Evolutionary conservation across 345 rosid genomes (phyloP), one percentile per base, ranked within the genome.

Genomic region (Hirschfeldia incana): DNA sequence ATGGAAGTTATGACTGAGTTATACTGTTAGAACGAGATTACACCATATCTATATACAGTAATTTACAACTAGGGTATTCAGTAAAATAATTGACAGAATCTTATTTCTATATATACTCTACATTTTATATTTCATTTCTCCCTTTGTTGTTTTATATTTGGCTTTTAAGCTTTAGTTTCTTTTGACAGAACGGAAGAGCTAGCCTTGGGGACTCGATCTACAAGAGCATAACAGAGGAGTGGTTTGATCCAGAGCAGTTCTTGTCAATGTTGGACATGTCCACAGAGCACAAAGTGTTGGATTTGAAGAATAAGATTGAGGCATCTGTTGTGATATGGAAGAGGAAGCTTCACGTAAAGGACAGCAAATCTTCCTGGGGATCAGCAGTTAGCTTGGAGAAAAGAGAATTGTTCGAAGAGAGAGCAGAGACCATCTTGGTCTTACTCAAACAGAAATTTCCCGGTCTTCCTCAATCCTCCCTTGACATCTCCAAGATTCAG

Each of bases 251-350:
- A 0, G 88, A 74, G 49, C 90, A 87, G 57, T 90, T 94, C 83
- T 87, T 94, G 26, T 85, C 94, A 4, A 76, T 84, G 37, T 74
- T 90, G 83, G 97, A 94, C 85, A 66, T 94, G 65, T 80, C 93
- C 4, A 89, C 89, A 0, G 98, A 94, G 67, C 94, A 92, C 83
- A 85, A 84, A 42, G 89, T 92, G 26, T 85, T 94, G 62, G 96
- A 94, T 69, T 85, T 94, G 27, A 94, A 92, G 87, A 85, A 94
- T 78, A 85, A 85, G 78, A 92, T 94, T 8, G 98, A 94, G 85
- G 98, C 98, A 0, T 94, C 98, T 2, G 84, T 90, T 13, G 83
- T 94, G 63, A 94, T 94, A 44, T 94, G 97, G 98, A 86, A 82
- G 78, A 85, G 96, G 78, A 94, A 94, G 75, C 86, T 94, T 92